Base-by-base conservation (phyloP, 148 eudicot genomes). In the Cornus suecica region DNA sequence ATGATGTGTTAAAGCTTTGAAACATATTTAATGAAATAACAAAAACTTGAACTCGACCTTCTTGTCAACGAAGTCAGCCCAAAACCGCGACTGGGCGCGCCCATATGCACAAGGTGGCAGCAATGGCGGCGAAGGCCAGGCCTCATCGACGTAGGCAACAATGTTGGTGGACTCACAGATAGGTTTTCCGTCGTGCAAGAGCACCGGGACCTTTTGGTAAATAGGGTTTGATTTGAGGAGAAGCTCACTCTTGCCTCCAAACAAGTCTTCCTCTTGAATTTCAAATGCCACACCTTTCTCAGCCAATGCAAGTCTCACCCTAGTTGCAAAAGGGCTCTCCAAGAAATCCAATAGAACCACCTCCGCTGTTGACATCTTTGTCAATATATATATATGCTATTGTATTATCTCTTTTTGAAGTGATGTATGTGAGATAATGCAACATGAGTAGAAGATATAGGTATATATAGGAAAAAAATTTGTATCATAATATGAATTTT, bases 11-110 rank as follows among this genome's bases (percentile, higher is more conserved):
- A 1, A 11, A 45, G 51, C 10, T 1, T 45, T 54, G 61, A 5
- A 15, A 54, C 61, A 15, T 48, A 48, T 48, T 9, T 48, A 54
- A 54, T 54, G 61, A 54, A 54, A 16, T 15, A 1, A 54, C 1
- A 54, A 54, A 20, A 58, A n/a, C 58, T 18, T 20, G 24, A 58
- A 58, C 7, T 58, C 24, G 8, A 52, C 69, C 60, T 77, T 77
- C 30, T 77, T 61, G 32, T 62, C 79, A n/a, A 77, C 26, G 72
- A 58, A 63, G 61, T 77, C 69, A 4, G 69, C 74, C 79, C 74
- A 70, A 10, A 45, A 61, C 41, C 58, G n/a, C 22, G 74, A 69
- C 42, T 28, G 37, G 23, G 77, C 77, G 0, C 70, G 58, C 27
- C 30, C 70, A 51, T 37, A 74, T 1, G 77, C 28, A 51, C 68